phyloP scores from a whole-genome alignment of 192 early-diverging fungal genomes.

The Coemansia sp. region DNA sequence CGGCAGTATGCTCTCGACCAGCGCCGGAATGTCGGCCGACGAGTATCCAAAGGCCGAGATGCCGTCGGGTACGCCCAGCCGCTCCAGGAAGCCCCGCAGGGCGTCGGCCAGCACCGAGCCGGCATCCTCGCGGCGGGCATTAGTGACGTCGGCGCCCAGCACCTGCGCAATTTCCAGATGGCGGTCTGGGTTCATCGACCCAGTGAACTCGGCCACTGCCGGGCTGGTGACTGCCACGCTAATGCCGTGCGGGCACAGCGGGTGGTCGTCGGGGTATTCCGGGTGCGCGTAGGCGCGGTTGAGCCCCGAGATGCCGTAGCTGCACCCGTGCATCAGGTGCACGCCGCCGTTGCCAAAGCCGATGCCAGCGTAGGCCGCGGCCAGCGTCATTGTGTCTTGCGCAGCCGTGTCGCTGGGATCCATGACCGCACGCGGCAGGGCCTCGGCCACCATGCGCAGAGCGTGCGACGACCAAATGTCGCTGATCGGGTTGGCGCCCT shows the following conservation, averaged over 20 bases:
- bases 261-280: conserved; percentile 72
- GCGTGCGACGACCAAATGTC: conserved; percentile 85
- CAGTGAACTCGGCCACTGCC: conserved; percentile 83
- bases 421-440: conserved; percentile 68
- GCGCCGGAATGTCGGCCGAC: conserved; percentile 59
- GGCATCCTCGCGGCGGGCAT: conserved; percentile 63
- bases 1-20: conserved; percentile 83
- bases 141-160: conserved; percentile 67
- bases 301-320: conserved; percentile 81
- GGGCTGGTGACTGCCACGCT: conserved; percentile 90
- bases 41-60: conserved; percentile 72
- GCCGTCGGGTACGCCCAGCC: conserved; percentile 79
- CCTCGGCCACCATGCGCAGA: conserved; percentile 74
- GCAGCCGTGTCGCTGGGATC: conserved; percentile 64
- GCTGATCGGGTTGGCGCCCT: conserved; percentile 89
- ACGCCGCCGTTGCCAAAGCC: conserved; percentile 88
- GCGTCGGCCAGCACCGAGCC: conserved; percentile 73
- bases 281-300: conserved; percentile 79
- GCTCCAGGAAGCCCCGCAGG: conserved; percentile 68
- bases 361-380: conserved; percentile 86
- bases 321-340: conserved; percentile 80
- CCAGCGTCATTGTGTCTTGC: conserved; percentile 82
- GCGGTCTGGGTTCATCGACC: conserved; percentile 73
- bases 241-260: conserved; percentile 73
- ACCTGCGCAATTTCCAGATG: conserved; percentile 77